Conservation (phyloP, 1,139 yeast species). For the Blastobotrys serpentis region DNA sequence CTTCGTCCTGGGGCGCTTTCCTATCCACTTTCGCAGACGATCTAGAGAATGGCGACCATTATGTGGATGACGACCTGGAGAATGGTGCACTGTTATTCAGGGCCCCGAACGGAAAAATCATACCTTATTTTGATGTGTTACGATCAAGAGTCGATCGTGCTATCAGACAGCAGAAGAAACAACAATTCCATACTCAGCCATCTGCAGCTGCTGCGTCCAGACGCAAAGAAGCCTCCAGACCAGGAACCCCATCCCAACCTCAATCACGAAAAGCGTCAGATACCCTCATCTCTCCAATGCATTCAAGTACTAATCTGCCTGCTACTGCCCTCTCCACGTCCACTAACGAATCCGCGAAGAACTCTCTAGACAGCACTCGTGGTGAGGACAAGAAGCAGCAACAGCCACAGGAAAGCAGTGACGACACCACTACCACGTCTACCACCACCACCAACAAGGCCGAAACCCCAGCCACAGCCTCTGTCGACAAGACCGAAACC, state of each 20-base stretch:
- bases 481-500: too few species aligned
- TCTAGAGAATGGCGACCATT: slow-evolving; percentile 74
- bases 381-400: slow-evolving; percentile 4
- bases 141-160: slow-evolving; percentile 44
- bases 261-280: slow-evolving; percentile 9
- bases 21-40: slow-evolving; percentile 78
- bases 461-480: too few species aligned
- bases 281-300: slow-evolving; percentile 24
- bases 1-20: slow-evolving; percentile 85
- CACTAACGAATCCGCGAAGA: slow-evolving; percentile 8
- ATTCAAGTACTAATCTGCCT: slow-evolving; percentile 28
- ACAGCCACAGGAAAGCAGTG: too few species aligned
- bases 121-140: slow-evolving; percentile 64
- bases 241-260: slow-evolving; percentile 11
- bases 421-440: background rate
- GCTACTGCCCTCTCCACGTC: slow-evolving; percentile 24
- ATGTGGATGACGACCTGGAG: slow-evolving; percentile 65
- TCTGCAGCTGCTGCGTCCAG: slow-evolving; percentile 16
- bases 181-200: slow-evolving; percentile 14
- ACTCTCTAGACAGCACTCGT: background rate
- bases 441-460: slow-evolving; percentile 7
- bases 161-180: slow-evolving; percentile 25
- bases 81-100: slow-evolving; percentile 58
- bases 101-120: slow-evolving; percentile 48
- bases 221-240: slow-evolving; percentile 10